Base-by-base conservation (phyloP, 176 grass and related monocot genomes). In the Cenchrus fungigraminus region DNA sequence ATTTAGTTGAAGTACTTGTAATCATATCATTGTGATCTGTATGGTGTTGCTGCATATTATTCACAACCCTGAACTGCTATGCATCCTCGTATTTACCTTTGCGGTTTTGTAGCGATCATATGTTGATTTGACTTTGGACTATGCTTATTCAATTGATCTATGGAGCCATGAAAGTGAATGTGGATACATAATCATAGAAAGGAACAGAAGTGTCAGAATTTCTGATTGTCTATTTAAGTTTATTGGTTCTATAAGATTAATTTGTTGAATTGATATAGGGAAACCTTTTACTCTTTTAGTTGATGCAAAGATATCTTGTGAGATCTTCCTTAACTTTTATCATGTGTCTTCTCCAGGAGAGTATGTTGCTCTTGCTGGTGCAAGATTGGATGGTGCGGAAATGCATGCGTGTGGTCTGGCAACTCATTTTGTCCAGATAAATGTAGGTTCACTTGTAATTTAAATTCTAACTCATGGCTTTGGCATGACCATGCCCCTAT, bases 391-490 rank as follows among this genome's bases (percentile, higher is more conserved):
- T 91, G 97, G 87, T 14, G 65, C 88, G 29, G 97, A 99, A 91
- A 99, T 99, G 97, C 86, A 96, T 82, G 84, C 86, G 15, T 96
- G 93, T 94, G 97, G 97, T 82, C 82, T 99, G 49, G 93, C 93
- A 47, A 96, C 97, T 89, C 97, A 96, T 78, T 99, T 96, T 92
- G 93, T 96, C 49, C 86, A 73, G 81, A 92, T 87, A 42, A 83
- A 87, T 64, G 97, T 96, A 96, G 75, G 90, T 72, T 87, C 71
- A 29, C 20, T 58, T 53, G 44, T 73, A 28, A 43, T 66, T 88
- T 57, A 47, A 72, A 84, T 69, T 67, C 54, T 53, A 61, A 47
- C 16, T 52, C 10, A 34, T 54, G 52, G 29, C 51, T 12, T 72
- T 61, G 25, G 12, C 53, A 22, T 74, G n/a, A 44, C 50, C 9